These are phyloP conservation scores for Cyamopsis tetragonoloba DNA, from an alignment of 306 rosid species.

Conservation along the genomic window DNA sequence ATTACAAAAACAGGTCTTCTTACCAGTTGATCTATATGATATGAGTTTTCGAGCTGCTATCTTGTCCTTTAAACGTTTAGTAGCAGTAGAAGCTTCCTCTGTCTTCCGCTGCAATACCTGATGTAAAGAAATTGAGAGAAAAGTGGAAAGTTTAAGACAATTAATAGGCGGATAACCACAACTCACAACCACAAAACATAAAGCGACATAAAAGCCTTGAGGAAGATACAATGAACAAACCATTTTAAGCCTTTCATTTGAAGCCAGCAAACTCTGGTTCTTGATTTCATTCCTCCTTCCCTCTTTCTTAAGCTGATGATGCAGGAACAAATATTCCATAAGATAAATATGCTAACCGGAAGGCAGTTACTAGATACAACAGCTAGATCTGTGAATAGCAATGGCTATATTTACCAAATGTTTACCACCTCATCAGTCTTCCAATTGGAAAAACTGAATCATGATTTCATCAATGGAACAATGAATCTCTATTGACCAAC, in stretches of 20 bases:
- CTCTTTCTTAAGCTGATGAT: conserved; percentile 75
- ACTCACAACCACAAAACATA: neutral
- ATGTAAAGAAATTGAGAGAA: conserved; percentile 18
- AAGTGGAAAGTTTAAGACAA: conserved; percentile 1
- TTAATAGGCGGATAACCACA: neutral
- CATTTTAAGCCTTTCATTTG: conserved; percentile 72
- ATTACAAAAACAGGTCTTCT: conserved; percentile 21
- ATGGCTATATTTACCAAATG: neutral
- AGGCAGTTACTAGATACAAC: conserved; percentile 7
- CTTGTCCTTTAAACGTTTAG: conserved; percentile 57
- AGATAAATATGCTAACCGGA: neutral
- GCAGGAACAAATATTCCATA: conserved; percentile 21
- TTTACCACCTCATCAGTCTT: neutral
- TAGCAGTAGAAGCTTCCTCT: conserved; percentile 70
- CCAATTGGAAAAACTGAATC: neutral
- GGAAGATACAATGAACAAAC: conserved; percentile 31
- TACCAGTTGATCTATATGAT: conserved; percentile 52
- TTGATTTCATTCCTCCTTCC: conserved; percentile 54
- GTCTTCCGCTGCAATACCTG: conserved; percentile 94
- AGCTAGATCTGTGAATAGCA: neutral
- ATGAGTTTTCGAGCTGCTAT: conserved; percentile 62
- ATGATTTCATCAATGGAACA: too few relatives aligned
- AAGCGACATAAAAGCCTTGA: neutral
- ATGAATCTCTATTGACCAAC: too few relatives aligned
- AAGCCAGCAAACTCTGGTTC: conserved; percentile 54